Conservation (phyloP, 805 yeast species). For the Groenewaldozyma salmanticensis region DNA sequence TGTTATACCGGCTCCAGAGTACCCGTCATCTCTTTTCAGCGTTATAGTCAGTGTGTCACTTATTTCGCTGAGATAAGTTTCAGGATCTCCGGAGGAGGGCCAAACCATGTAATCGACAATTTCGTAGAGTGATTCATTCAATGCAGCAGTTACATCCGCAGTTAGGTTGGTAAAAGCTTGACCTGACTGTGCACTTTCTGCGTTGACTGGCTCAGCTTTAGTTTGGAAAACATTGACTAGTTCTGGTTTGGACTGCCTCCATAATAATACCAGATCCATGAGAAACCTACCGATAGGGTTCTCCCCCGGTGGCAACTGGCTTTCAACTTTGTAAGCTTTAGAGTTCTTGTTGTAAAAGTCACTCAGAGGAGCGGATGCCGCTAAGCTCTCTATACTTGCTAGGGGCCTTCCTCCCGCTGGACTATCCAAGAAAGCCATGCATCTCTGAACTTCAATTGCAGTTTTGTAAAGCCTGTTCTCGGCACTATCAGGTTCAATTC, state of each 20-base stretch:
- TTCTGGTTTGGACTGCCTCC: neutral
- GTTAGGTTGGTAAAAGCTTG: constrained; percentile 10
- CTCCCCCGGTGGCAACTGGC: no score
- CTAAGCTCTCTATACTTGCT: constrained; percentile 13
- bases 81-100: constrained; percentile 9
- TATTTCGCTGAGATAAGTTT: constrained; percentile 14
- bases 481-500: neutral
- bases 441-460: constrained; percentile 22
- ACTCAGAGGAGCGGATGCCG: neutral
- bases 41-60: constrained; percentile 16
- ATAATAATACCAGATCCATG: neutral
- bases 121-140: constrained; percentile 13
- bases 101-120: constrained; percentile 18
- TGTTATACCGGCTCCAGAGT: constrained; percentile 16
- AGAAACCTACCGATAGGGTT: neutral
- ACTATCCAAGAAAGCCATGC: constrained; percentile 26
- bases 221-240: neutral
- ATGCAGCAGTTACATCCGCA: constrained; percentile 15
- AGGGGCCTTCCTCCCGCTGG: constrained; percentile 20
- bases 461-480: constrained; percentile 2
- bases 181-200: neutral
- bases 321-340: no score
- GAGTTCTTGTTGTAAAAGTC: neutral
- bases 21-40: constrained; percentile 19
- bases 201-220: constrained; percentile 1